A percentile compares a stretch with the other conserved stretches of the same genome.
These are phyloP conservation scores for Trypanosoma vivax DNA, from an alignment of 208 protist species.

Conservation along the genomic window DNA sequence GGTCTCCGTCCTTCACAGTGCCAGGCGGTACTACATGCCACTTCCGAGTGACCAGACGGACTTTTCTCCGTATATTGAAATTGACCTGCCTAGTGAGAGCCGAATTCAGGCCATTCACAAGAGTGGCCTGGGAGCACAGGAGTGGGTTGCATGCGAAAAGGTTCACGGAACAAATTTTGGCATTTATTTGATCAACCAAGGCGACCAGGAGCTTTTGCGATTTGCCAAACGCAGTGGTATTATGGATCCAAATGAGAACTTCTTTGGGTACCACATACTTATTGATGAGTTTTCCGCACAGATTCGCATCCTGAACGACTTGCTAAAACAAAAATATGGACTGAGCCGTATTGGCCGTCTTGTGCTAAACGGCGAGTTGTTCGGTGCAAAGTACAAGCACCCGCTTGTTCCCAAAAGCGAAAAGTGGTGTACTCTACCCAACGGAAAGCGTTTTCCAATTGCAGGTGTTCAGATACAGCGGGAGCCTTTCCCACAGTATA, in stretches of 20 bases:
- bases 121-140: constrained; percentile 51
- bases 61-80: constrained; percentile 77
- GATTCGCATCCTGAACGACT: constrained; percentile 48
- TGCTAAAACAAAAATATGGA: constrained; percentile 71
- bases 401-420: constrained; percentile 76
- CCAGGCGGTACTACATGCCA: constrained; percentile 42
- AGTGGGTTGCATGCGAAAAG: constrained; percentile 85
- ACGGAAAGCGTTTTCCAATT: constrained; percentile 72
- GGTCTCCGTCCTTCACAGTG: background rate
- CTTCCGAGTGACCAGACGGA: constrained; percentile 66
- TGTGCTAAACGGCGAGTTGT: constrained; percentile 79
- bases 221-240: constrained; percentile 84
- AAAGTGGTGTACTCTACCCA: constrained; percentile 80
- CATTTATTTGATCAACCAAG: constrained; percentile 58
- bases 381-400: constrained; percentile 84
- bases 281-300: constrained; percentile 62
- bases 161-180: constrained; percentile 86
- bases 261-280: constrained; percentile 86
- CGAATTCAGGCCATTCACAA: constrained; percentile 73
- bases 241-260: constrained; percentile 87
- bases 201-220: constrained; percentile 39
- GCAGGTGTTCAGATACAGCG: constrained; percentile 71
- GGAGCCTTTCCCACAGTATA: constrained; percentile 86
- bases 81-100: constrained; percentile 74
- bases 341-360: constrained; percentile 62